Percentiles rank a stretch among this genome's conserved stretches.
Conservation (phyloP, 2,329 filamentous ascomycete genomes). For the Alternaria arborescens region DNA sequence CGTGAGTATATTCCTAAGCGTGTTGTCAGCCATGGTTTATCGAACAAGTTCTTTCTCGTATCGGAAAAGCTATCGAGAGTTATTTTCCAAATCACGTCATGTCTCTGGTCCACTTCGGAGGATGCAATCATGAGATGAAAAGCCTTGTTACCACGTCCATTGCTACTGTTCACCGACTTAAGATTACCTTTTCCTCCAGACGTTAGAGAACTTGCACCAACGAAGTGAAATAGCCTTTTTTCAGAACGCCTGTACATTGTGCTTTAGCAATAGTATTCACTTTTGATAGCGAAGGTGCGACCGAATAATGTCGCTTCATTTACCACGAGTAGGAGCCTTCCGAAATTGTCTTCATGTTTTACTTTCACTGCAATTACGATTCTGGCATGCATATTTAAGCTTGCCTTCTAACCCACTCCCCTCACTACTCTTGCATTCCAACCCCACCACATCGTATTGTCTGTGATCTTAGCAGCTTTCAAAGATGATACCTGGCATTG, state of each 20-base stretch:
- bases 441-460: neutral
- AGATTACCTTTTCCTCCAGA: too few species aligned
- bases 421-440: neutral
- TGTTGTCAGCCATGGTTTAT: too few species aligned
- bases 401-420: neutral
- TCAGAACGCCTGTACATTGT: too few species aligned
- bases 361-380: neutral
- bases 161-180: too few species aligned
- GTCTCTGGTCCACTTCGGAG: too few species aligned
- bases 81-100: too few species aligned
- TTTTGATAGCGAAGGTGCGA: neutral
- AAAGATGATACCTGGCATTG: rapidly evolving
- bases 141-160: too few species aligned
- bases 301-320: neutral
- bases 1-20: too few species aligned
- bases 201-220: neutral
- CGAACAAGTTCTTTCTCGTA: rapidly evolving
- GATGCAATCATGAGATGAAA: too few species aligned
- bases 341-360: neutral
- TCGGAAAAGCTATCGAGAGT: too few species aligned
- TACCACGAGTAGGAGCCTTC: neutral
- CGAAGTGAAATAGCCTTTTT: neutral
- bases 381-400: neutral
- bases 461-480: rapidly evolving
- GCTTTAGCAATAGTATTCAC: neutral